Conservation (phyloP, 306 rosid genomes). For the Cicer cuneatum region DNA sequence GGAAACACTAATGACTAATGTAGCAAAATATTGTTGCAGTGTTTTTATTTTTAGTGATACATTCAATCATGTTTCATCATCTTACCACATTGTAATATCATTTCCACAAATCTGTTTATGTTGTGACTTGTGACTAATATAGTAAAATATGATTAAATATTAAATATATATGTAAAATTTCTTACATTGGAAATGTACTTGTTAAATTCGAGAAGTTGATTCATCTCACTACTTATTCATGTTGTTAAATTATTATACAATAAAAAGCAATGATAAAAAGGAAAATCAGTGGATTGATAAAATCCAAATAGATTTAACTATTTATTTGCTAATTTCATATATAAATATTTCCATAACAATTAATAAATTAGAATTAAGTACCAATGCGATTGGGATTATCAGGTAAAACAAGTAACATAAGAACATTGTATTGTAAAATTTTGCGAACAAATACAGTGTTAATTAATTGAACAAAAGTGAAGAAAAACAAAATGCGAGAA, state of each 20-base stretch:
- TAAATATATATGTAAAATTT: background rate
- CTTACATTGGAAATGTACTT: background rate
- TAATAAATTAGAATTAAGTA: background rate
- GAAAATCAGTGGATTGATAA: background rate
- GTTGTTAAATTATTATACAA: background rate
- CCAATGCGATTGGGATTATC: background rate
- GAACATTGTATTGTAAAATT: background rate
- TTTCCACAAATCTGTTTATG: background rate
- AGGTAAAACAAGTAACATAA: background rate
- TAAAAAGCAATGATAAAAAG: background rate
- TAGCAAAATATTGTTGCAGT: background rate
- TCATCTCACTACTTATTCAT: background rate
- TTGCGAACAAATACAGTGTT: background rate
- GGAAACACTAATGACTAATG: background rate
- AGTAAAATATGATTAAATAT: background rate
- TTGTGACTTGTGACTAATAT: background rate
- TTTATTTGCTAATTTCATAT: background rate
- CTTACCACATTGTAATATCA: background rate
- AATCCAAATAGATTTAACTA: background rate
- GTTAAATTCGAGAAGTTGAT: background rate
- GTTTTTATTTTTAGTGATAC: background rate
- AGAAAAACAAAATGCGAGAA: background rate
- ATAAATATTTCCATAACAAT: background rate
- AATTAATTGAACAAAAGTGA: background rate
- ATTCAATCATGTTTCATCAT: background rate